A percentile compares a stretch with the other conserved stretches of the same genome.
Conservation (phyloP, 495 filamentous ascomycete genomes). For the Hypoxylon fragiforme region DNA sequence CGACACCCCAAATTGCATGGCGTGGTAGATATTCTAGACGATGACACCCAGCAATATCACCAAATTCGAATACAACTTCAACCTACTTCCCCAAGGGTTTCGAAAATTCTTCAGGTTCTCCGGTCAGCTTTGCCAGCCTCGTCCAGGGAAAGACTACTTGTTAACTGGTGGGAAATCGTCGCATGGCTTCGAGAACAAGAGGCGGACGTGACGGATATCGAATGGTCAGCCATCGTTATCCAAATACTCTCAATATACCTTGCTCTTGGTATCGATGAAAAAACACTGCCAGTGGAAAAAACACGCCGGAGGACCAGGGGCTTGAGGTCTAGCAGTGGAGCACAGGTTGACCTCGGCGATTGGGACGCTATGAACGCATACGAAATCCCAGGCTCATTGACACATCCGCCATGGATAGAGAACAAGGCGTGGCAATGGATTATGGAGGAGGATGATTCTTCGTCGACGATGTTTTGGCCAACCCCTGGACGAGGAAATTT, state of each 20-base stretch:
- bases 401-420: slow-evolving; percentile 67
- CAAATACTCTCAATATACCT: slow-evolving; percentile 62
- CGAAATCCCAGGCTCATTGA: slow-evolving; percentile 51
- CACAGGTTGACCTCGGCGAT: slow-evolving; percentile 36
- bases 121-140: slow-evolving; percentile 62
- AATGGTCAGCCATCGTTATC: slow-evolving; percentile 80
- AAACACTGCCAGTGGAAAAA: slow-evolving; percentile 15
- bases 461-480: slow-evolving; percentile 25
- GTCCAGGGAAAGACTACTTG: slow-evolving; percentile 65
- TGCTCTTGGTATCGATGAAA: slow-evolving; percentile 38
- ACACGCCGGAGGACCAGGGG: slow-evolving; percentile 30
- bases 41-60: slow-evolving; percentile 58
- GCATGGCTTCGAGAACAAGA: slow-evolving; percentile 64
- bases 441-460: slow-evolving; percentile 55
- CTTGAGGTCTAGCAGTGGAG: slow-evolving; percentile 37
- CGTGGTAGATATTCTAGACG: slow-evolving; percentile 66
- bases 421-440: slow-evolving; percentile 75
- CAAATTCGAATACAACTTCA: slow-evolving; percentile 68
- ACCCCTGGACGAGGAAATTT: slow-evolving; percentile 29
- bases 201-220: slow-evolving; percentile 56
- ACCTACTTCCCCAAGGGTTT: slow-evolving; percentile 63
- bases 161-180: slow-evolving; percentile 76
- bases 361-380: slow-evolving; percentile 45
- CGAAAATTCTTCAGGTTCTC: slow-evolving; percentile 61
- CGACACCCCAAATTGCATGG: slow-evolving; percentile 55